A percentile compares a stretch with the other conserved stretches of the same genome.
These are phyloP conservation scores for Chrysanthemum lavandulifolium DNA, from an alignment of 129 eudicot species.

Conservation along the genomic window DNA sequence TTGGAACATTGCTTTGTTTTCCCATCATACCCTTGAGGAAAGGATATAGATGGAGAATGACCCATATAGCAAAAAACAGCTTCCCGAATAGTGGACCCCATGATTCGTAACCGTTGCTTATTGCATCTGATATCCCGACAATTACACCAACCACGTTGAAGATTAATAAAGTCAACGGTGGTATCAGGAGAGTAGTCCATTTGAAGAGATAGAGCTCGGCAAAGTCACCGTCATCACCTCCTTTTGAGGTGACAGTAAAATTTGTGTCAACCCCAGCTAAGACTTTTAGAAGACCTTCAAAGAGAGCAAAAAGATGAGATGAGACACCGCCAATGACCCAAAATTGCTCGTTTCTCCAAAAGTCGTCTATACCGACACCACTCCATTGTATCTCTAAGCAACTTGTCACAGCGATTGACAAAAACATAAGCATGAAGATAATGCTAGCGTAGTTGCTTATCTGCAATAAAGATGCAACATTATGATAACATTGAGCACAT, in stretches of 20 bases:
- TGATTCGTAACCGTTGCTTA: slow-evolving; percentile 72
- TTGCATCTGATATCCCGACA: slow-evolving; percentile 61
- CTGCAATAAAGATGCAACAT: slow-evolving; percentile 34
- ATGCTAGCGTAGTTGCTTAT: slow-evolving; percentile 68
- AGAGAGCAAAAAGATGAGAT: slow-evolving; percentile 65
- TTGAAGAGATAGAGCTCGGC: slow-evolving; percentile 66
- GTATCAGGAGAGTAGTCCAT: slow-evolving; percentile 72
- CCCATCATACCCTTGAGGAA: slow-evolving; percentile 77
- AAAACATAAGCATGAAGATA: slow-evolving; percentile 63
- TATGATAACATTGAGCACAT: neutral
- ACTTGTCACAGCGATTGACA: slow-evolving; percentile 61
- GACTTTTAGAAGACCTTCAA: slow-evolving; percentile 76
- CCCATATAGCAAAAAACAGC: slow-evolving; percentile 71
- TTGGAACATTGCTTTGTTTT: slow-evolving; percentile 55
- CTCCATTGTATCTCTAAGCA: slow-evolving; percentile 78
- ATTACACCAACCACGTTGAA: slow-evolving; percentile 59
- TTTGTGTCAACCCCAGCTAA: slow-evolving; percentile 72
- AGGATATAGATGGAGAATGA: slow-evolving; percentile 69
- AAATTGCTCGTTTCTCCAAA: slow-evolving; percentile 86
- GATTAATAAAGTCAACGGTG: slow-evolving; percentile 59
- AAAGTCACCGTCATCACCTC: slow-evolving; percentile 67
- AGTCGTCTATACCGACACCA: slow-evolving; percentile 63
- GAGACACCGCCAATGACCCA: slow-evolving; percentile 94
- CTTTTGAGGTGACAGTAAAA: slow-evolving; percentile 76
- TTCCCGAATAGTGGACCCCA: slow-evolving; percentile 84